Evolutionary conservation across 192 early-diverging fungal genomes (phyloP), one percentile per base, ranked within the genome.

Genomic region (Paraglomus brasilianum): DNA sequence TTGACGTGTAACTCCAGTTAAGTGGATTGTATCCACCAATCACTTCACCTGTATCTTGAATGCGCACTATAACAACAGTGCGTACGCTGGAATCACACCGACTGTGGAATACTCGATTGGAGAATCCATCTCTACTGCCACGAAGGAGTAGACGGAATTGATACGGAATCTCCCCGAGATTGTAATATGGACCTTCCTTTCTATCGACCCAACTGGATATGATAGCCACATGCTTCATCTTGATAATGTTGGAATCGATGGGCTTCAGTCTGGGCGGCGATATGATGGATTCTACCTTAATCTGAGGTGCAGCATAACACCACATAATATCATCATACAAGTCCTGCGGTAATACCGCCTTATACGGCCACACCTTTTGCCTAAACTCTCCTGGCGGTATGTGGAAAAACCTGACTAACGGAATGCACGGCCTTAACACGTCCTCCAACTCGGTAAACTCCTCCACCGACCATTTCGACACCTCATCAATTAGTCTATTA

Each of bases 11-110:
- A 10, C 24, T 45, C 63, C 63, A 66, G 40, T 49, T 13, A 30
- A 21, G 15, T 39, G 45, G 19, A 66, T 66, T 66, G 39, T 66
- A 66, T 17, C 63, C 63, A 17, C 63, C 63, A 50, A 66, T n/a
- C 9, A 66, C 40, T 38, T 50, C 17, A 51, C 40, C 41, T 19
- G 13, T 4, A 8, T 39, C 24, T 0, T 15, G 21, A 38, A 49
- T 48, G 47, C 50, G 36, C 5, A 66, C 24, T 19, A 66, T 50
- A 38, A 66, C 47, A 49, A 66, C 8, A 36, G 63, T 50, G 8
- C 46, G 46, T 39, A 45, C 63, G n/a, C 50, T 36, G 21, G n/a
- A 14, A 38, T 49, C 47, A 39, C 63, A 66, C n/a, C 13, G 17
- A 11, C 50, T 15, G 13, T 66, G 47, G 39, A 66, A 66, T n/a